phyloP scores from a whole-genome alignment of 2,329 filamentous ascomycete genomes.

The Laburnicola sp. region DNA sequence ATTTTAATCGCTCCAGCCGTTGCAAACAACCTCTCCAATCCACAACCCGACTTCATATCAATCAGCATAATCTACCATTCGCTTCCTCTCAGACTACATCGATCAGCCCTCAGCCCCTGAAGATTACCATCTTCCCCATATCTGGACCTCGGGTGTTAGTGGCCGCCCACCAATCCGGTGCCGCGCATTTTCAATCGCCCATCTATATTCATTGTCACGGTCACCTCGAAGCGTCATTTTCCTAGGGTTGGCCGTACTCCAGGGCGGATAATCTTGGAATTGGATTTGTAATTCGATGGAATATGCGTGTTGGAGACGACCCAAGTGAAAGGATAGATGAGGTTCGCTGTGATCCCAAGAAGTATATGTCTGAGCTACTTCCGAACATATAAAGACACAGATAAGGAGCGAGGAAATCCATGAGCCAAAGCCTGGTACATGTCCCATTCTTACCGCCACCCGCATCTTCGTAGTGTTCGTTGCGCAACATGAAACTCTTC shows the following conservation, averaged over 20 bases:
- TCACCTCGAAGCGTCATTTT: neutral
- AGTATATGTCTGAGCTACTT: neutral
- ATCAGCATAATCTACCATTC: slow-evolving; percentile 1
- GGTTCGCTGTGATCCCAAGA: neutral
- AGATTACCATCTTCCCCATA: neutral
- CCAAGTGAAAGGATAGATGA: neutral
- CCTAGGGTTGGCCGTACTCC: neutral
- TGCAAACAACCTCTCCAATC: neutral
- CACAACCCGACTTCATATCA: neutral
- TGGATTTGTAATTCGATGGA: neutral
- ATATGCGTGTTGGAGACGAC: neutral
- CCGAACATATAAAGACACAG: neutral
- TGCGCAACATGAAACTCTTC: slow-evolving; percentile 25
- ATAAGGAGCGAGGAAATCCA: no score
- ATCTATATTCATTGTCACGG: slow-evolving; percentile 8
- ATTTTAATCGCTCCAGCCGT: neutral
- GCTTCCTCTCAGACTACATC: neutral
- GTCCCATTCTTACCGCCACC: no score
- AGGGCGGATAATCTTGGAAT: neutral
- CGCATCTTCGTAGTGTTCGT: neutral
- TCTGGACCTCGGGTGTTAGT: neutral
- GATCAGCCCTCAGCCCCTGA: neutral
- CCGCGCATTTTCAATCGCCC: slow-evolving; percentile 2
- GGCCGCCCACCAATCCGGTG: neutral
- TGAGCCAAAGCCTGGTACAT: no score